Evolutionary conservation across 2,329 filamentous ascomycete genomes (phyloP).

Genomic region (Fusarium verticillioides): DNA sequence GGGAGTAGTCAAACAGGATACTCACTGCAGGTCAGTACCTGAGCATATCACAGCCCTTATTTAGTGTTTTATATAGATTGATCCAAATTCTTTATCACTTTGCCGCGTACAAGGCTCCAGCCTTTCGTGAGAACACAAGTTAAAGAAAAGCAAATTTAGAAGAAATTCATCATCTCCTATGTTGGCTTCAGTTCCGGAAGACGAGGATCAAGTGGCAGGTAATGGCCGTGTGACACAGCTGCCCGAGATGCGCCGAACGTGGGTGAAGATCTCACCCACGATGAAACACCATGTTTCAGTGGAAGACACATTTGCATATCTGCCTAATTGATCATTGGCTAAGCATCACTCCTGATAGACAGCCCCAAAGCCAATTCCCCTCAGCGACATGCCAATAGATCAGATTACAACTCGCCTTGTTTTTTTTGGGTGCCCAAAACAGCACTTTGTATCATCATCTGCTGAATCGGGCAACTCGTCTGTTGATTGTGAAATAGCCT

Average conservation of each 20-base stretch:
- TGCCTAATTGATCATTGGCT: neutral
- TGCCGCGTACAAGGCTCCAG: accelerated
- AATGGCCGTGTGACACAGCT: neutral
- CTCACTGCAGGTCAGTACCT: neutral
- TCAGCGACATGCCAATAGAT: neutral
- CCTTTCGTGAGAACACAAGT: accelerated
- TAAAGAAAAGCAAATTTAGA: accelerated
- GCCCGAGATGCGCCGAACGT: neutral
- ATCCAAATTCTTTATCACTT: accelerated
- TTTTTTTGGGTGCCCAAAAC: accelerated
- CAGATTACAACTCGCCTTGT: neutral
- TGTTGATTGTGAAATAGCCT: neutral
- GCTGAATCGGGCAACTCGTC: neutral
- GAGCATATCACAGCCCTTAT: neutral
- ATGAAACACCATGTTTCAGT: neutral
- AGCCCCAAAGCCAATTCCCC: neutral
- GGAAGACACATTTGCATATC: neutral
- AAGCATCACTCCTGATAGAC: accelerated
- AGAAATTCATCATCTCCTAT: accelerated
- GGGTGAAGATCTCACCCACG: neutral
- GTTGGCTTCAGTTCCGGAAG: accelerated
- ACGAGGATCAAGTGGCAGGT: neutral
- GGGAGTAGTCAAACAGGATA: neutral
- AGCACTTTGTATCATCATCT: neutral
- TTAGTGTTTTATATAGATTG: neutral